Percentiles rank a stretch among this genome's conserved stretches.
Evolutionary conservation across 2,329 filamentous ascomycete species (phyloP).

Genomic region (Fusarium poae): DNA sequence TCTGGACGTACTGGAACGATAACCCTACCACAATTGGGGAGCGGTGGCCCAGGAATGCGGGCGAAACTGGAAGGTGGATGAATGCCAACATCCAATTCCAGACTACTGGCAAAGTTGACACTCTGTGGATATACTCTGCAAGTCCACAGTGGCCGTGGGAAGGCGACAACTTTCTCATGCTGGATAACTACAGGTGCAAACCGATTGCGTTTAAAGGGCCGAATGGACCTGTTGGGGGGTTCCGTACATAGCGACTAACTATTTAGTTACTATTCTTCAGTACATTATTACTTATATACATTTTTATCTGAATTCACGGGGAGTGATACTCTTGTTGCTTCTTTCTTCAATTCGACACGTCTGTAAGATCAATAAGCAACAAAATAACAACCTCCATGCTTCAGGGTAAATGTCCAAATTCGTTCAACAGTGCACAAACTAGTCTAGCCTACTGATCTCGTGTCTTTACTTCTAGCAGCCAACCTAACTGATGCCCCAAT

Average conservation of each 20-base stretch:
- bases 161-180: background rate
- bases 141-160: background rate
- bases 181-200: constrained; percentile 17
- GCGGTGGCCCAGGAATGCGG: background rate
- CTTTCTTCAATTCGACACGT: too few relatives aligned
- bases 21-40: background rate
- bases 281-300: background rate
- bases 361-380: too few relatives aligned
- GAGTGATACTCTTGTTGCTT: too few relatives aligned
- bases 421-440: too few relatives aligned
- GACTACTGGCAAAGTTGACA: constrained; percentile 2
- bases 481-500: too few relatives aligned
- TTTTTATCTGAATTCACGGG: background rate
- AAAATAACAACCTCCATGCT: too few relatives aligned
- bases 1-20: too few relatives aligned
- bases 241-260: background rate
- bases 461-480: too few relatives aligned
- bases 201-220: constrained; percentile 1
- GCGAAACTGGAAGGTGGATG: background rate
- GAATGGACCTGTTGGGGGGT: background rate
- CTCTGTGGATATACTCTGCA: background rate
- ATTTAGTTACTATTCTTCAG: rapidly evolving
- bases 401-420: too few relatives aligned
- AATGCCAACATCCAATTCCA: background rate
- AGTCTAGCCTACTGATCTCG: too few relatives aligned